Conservation (phyloP, 768 basidiomycete genomes). For the Tulasnella sp. region DNA sequence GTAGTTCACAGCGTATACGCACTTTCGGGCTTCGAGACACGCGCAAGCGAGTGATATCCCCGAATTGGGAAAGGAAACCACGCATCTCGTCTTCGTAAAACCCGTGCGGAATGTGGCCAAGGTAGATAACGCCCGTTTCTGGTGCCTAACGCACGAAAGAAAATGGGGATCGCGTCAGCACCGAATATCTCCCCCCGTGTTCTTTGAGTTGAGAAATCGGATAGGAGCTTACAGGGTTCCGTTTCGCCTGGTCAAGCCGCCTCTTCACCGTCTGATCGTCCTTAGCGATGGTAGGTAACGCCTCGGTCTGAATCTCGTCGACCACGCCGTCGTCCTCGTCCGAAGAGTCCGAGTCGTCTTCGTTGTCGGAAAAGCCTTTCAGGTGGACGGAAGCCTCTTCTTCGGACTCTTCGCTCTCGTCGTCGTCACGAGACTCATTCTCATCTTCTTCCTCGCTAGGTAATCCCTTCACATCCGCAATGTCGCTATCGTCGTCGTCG, state of each 20-base stretch:
- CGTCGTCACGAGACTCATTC: not conserved
- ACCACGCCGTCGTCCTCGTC: constrained; percentile 58
- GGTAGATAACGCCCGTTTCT: constrained; percentile 74
- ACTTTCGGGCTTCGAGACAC: constrained; percentile 93
- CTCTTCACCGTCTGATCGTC: constrained; percentile 70
- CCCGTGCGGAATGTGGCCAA: constrained; percentile 89
- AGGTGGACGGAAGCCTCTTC: constrained; percentile 29
- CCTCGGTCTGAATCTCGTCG: constrained; percentile 37
- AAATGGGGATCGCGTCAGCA: no score
- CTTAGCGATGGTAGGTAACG: constrained; percentile 77
- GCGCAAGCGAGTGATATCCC: constrained; percentile 74
- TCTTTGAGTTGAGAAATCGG: no score
- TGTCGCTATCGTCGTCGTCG: not conserved
- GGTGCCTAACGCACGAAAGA: no score
- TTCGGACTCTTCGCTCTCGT: constrained; percentile 21
- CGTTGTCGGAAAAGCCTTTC: constrained; percentile 67
- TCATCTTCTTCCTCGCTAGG: constrained; percentile 2
- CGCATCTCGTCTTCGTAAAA: constrained; percentile 94
- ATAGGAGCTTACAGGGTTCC: constrained; percentile 46
- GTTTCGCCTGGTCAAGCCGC: constrained; percentile 40
- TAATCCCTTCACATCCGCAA: not conserved
- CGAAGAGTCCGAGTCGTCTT: constrained; percentile 51
- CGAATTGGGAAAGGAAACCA: constrained; percentile 92
- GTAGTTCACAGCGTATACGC: no score
- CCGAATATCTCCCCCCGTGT: no score